These are phyloP conservation scores for Solanum hybrid DNA, from an alignment of 305 asterid species.

Conservation along the genomic window DNA sequence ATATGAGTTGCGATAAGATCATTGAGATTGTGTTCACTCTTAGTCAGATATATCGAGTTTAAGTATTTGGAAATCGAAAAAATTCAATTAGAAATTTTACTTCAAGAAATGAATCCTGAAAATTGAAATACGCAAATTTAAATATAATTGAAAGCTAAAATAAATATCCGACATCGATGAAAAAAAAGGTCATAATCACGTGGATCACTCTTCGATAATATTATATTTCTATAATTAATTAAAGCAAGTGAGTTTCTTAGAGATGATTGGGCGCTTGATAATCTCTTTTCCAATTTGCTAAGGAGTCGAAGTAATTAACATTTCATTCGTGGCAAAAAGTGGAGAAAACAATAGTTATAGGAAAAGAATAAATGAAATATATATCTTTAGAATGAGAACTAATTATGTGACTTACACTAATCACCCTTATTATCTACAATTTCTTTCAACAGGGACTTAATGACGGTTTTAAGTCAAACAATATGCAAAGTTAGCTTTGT, in stretches of 20 bases:
- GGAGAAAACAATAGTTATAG: background rate
- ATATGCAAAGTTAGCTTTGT: background rate
- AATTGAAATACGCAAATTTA: background rate
- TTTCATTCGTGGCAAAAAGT: background rate
- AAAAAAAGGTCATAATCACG: background rate
- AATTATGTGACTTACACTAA: background rate
- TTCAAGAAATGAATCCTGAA: background rate
- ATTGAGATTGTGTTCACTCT: background rate
- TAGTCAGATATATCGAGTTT: rapidly evolving
- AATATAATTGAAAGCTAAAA: background rate
- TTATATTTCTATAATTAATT: background rate
- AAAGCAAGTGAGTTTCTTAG: background rate
- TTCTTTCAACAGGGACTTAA: background rate
- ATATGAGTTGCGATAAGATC: background rate
- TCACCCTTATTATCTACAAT: background rate
- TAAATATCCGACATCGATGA: background rate
- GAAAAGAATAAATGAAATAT: background rate
- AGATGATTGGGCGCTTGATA: background rate
- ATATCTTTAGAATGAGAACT: background rate
- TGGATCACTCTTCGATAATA: background rate
- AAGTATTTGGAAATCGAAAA: background rate
- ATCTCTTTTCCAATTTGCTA: background rate
- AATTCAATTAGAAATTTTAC: rapidly evolving
- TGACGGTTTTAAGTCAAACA: background rate
- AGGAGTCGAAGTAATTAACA: background rate